These are phyloP conservation scores for Panaeolus papilionaceus DNA, from an alignment of 768 basidiomycete genomes.

Conservation along the genomic window DNA sequence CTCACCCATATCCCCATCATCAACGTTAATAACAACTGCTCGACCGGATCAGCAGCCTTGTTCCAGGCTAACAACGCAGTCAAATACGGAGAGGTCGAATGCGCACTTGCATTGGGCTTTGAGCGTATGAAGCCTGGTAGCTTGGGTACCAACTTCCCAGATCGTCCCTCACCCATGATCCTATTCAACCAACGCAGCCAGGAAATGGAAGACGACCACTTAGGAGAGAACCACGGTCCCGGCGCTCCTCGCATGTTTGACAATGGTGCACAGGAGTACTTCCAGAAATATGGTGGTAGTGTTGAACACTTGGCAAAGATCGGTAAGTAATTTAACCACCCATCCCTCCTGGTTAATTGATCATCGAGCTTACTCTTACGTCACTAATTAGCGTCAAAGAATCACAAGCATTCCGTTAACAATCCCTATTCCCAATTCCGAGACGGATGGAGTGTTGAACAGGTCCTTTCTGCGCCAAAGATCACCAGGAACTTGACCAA, in stretches of 20 bases:
- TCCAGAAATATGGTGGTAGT: conserved; percentile 71
- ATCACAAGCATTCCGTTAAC: conserved; percentile 80
- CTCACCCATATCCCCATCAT: conserved; percentile 84
- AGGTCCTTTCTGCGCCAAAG: conserved; percentile 69
- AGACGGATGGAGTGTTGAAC: conserved; percentile 75
- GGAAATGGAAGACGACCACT: conserved; percentile 53
- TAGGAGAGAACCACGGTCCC: conserved; percentile 73
- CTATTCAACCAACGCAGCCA: conserved; percentile 49
- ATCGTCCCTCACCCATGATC: conserved; percentile 53
- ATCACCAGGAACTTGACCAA: conserved; percentile 79
- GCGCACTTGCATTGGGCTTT: conserved; percentile 84
- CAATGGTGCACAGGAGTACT: conserved; percentile 80
- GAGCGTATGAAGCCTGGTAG: conserved; percentile 85
- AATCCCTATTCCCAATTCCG: conserved; percentile 91
- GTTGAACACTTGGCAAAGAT: conserved; percentile 78
- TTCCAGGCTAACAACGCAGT: conserved; percentile 76
- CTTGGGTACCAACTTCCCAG: conserved; percentile 68
- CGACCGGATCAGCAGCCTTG: conserved; percentile 81
- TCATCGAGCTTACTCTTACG: conserved; percentile 3
- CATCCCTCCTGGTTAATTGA: neutral
- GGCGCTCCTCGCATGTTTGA: conserved; percentile 76
- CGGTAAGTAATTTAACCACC: conserved; percentile 46
- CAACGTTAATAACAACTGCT: conserved; percentile 90
- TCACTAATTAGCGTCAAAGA: conserved; percentile 68
- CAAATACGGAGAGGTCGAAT: conserved; percentile 72